phyloP scores from a whole-genome alignment of 495 filamentous ascomycete species.

The Extremus antarcticus region DNA sequence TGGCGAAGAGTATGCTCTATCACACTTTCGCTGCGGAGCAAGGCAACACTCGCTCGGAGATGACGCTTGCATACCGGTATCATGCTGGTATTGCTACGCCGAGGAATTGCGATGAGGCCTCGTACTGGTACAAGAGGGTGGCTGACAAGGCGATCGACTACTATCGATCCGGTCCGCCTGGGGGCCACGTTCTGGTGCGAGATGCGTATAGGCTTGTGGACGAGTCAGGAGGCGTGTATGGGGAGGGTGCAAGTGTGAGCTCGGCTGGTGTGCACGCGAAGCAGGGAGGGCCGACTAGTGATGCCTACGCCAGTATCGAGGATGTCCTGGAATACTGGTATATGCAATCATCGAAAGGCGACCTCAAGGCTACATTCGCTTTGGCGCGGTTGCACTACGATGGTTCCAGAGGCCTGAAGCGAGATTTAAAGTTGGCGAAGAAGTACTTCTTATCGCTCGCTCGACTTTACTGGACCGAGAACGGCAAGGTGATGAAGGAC shows the following conservation, averaged over 20 bases:
- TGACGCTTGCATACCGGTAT: constrained; percentile 85
- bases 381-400: constrained; percentile 86
- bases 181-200: constrained; percentile 63
- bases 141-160: constrained; percentile 87
- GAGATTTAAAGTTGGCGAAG: constrained; percentile 63
- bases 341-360: constrained; percentile 84
- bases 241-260: constrained; percentile 82
- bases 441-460: constrained; percentile 75
- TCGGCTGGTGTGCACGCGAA: constrained; percentile 82
- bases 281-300: constrained; percentile 55
- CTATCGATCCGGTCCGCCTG: constrained; percentile 80
- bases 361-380: constrained; percentile 83
- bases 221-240: constrained; percentile 85
- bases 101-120: constrained; percentile 75
- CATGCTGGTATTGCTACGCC: constrained; percentile 75
- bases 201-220: constrained; percentile 77
- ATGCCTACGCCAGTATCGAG: constrained; percentile 72
- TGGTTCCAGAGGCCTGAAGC: constrained; percentile 62
- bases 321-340: constrained; percentile 93
- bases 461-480: constrained; percentile 77
- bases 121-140: constrained; percentile 80
- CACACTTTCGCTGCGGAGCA: constrained; percentile 85
- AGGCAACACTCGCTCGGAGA: constrained; percentile 77
- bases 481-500: constrained; percentile 47
- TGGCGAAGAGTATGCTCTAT: constrained; percentile 85